Evolutionary conservation across 257 asterid genomes (phyloP).

Genomic region (Linderniella brevidens): DNA sequence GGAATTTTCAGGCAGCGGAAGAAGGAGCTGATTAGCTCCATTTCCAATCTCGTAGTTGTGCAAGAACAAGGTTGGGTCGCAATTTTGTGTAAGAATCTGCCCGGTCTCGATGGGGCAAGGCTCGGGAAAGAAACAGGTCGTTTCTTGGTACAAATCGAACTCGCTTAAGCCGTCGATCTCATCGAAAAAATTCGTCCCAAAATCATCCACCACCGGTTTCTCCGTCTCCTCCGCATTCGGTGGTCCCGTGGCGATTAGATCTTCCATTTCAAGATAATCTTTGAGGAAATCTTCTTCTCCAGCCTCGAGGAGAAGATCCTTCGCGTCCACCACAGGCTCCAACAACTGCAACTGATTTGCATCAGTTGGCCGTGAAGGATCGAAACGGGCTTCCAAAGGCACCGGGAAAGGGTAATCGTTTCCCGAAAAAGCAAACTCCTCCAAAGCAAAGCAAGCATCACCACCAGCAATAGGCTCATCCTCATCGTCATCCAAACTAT

Average conservation of each 20-base stretch:
- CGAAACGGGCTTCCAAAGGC: no score
- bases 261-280: constrained; percentile 80
- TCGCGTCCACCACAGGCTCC: no score
- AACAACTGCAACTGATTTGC: no score
- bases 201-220: constrained; percentile 11
- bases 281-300: constrained; percentile 24
- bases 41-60: constrained; percentile 1
- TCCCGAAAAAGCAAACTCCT: no score
- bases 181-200: constrained; percentile 21
- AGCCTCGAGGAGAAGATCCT: no score
- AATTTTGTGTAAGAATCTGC: constrained; percentile 20
- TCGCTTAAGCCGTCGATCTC: constrained; percentile 35
- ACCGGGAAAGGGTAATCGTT: no score
- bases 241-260: constrained; percentile 26
- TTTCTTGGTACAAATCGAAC: constrained; percentile 40
- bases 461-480: no score
- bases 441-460: no score
- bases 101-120: constrained; percentile 17
- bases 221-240: constrained; percentile 18
- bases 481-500: no score
- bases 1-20: not conserved
- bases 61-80: constrained; percentile 14
- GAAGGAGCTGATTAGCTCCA: no score
- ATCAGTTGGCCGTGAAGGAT: no score
- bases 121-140: constrained; percentile 21